phyloP scores from a whole-genome alignment of 2,329 filamentous ascomycete genomes.

The Venturia carpophila region DNA sequence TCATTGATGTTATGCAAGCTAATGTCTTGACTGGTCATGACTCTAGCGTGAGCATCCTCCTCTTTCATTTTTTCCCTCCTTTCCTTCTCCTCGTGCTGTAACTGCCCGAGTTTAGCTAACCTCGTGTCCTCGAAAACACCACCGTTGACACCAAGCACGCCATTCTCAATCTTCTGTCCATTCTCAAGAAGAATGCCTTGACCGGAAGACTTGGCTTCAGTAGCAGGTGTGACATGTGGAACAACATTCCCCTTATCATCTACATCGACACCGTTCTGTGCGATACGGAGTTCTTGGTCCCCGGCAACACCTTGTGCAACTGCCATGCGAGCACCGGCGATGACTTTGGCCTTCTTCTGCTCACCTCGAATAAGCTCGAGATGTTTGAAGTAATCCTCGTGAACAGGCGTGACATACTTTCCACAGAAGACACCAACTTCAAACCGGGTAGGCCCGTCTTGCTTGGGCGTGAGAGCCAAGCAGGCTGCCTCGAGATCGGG shows the following conservation, averaged over 20 bases:
- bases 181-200: conserved; percentile 4
- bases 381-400: conserved; percentile 73
- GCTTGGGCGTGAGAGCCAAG: conserved; percentile 54
- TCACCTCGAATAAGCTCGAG: conserved; percentile 65
- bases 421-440: conserved; percentile 92
- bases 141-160: background rate
- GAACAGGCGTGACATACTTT: conserved; percentile 73
- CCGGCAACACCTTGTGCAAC: conserved; percentile 56
- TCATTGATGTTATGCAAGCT: conserved; percentile 21
- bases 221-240: background rate
- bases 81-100: conserved; percentile 4
- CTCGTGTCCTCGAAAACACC: background rate
- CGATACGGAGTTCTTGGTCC: conserved; percentile 53
- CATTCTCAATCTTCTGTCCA: background rate
- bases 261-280: conserved; percentile 48
- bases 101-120: background rate
- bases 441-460: conserved; percentile 55
- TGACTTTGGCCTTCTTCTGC: conserved; percentile 57
- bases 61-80: conserved; percentile 13
- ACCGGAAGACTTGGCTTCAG: background rate
- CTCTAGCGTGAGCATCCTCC: background rate
- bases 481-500: conserved; percentile 75
- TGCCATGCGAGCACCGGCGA: conserved; percentile 57
- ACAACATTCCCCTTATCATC: conserved; percentile 18
- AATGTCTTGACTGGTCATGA: conserved; percentile 19